These are phyloP conservation scores for Cystobasidium ongulense DNA, from an alignment of 768 basidiomycete genomes.

Conservation along the genomic window DNA sequence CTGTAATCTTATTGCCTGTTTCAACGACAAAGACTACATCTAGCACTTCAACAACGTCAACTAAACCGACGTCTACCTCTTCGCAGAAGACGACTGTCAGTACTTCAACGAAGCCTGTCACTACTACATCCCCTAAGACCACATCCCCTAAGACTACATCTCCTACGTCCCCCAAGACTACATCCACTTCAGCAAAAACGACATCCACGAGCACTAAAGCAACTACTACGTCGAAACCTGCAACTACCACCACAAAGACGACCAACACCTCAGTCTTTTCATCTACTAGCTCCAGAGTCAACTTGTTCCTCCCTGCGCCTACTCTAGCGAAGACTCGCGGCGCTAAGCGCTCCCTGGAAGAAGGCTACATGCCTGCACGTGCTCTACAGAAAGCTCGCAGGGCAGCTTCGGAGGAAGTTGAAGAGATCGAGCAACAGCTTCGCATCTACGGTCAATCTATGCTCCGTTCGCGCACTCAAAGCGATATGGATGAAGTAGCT, in stretches of 20 bases:
- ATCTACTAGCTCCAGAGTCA: neutral
- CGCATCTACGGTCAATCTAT: neutral
- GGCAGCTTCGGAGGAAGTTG: neutral
- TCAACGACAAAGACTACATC: neutral
- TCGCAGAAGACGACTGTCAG: neutral
- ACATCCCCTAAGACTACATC: neutral
- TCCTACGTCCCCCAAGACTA: neutral
- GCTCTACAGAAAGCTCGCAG: neutral
- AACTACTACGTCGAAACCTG: neutral
- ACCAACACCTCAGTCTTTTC: neutral
- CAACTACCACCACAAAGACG: neutral
- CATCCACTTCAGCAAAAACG: neutral
- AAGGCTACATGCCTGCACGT: neutral
- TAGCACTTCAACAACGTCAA: neutral
- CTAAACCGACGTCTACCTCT: neutral
- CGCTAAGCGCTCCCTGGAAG: neutral
- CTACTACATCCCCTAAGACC: neutral
- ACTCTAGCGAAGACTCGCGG: neutral
- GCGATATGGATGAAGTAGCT: neutral
- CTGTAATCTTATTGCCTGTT: neutral
- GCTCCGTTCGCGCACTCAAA: neutral
- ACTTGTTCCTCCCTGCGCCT: neutral
- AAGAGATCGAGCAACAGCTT: neutral
- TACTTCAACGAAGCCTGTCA: neutral
- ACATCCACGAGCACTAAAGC: neutral